These are phyloP conservation scores for Xylariaceae sp. DNA, from an alignment of 2,329 filamentous ascomycete genomes.

Conservation along the genomic window DNA sequence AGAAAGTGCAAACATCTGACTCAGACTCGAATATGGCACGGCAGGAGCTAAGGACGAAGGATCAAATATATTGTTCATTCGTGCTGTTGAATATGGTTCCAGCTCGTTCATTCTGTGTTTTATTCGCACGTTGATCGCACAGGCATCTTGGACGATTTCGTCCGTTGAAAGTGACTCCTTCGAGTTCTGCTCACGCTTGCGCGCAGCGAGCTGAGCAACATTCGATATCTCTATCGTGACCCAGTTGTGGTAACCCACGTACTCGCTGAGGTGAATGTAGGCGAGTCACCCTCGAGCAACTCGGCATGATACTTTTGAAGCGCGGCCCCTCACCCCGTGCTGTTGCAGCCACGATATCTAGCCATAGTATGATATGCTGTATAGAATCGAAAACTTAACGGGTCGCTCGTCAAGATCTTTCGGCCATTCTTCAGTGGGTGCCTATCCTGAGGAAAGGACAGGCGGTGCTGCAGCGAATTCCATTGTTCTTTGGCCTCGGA, in stretches of 20 bases:
- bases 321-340: constrained; percentile 42
- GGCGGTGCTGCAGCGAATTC: constrained; percentile 33
- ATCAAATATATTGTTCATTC: constrained; percentile 10
- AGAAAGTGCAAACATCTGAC: constrained; percentile 13
- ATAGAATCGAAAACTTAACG: constrained; percentile 48
- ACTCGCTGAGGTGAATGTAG: constrained; percentile 46
- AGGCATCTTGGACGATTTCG: constrained; percentile 21
- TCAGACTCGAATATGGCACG: constrained; percentile 17
- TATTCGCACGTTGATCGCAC: constrained; percentile 18
- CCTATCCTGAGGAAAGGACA: constrained; percentile 13
- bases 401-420: constrained; percentile 43
- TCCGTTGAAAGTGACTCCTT: constrained; percentile 42
- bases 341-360: constrained; percentile 50
- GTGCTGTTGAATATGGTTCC: background rate
- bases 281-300: constrained; percentile 36
- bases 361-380: constrained; percentile 45
- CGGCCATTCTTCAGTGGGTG: constrained; percentile 21
- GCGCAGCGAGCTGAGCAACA: constrained; percentile 51
- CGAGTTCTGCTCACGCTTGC: constrained; percentile 49
- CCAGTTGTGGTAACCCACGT: constrained; percentile 58
- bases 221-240: constrained; percentile 53
- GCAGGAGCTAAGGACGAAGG: constrained; percentile 15
- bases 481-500: constrained; percentile 24
- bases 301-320: constrained; percentile 41
- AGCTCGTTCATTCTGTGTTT: constrained; percentile 9